These are phyloP conservation scores for Davidsoniella neocaledoniae DNA, from an alignment of 2,329 filamentous ascomycete species.

Conservation along the genomic window DNA sequence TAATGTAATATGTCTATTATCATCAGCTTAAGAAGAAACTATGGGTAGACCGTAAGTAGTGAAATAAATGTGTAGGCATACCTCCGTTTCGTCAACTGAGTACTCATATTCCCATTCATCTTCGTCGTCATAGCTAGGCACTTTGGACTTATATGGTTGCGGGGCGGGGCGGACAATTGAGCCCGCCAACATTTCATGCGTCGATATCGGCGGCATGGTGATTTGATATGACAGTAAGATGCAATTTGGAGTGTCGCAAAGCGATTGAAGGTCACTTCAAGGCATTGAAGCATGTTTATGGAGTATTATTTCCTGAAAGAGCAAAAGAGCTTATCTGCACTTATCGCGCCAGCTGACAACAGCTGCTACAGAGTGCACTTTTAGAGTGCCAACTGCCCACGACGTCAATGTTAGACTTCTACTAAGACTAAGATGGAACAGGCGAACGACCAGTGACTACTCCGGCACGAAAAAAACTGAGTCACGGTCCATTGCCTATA, in stretches of 20 bases:
- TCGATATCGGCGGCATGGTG: constrained; percentile 3
- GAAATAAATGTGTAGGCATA: constrained; percentile 16
- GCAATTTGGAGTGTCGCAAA: neutral
- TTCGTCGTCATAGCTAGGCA: constrained; percentile 23
- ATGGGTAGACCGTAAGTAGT: neutral
- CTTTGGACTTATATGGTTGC: constrained; percentile 2
- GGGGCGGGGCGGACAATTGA: constrained; percentile 5
- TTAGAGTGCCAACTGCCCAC: neutral
- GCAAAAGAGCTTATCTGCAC: neutral
- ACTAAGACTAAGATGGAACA: neutral
- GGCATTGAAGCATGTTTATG: no score
- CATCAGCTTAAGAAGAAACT: neutral
- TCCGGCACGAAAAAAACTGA: neutral
- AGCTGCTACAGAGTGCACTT: neutral
- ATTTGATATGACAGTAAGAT: neutral
- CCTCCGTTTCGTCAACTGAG: constrained; percentile 45
- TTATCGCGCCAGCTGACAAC: neutral
- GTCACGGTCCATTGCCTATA: neutral
- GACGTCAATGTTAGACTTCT: neutral
- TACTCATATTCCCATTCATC: constrained; percentile 55
- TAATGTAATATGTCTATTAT: constrained; percentile 45
- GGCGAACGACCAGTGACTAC: no score
- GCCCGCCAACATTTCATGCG: constrained; percentile 10
- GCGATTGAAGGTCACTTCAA: neutral
- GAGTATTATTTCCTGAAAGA: neutral